Evolutionary conservation across 768 basidiomycete genomes (phyloP).

Genomic region (Calocybe cyanea): DNA sequence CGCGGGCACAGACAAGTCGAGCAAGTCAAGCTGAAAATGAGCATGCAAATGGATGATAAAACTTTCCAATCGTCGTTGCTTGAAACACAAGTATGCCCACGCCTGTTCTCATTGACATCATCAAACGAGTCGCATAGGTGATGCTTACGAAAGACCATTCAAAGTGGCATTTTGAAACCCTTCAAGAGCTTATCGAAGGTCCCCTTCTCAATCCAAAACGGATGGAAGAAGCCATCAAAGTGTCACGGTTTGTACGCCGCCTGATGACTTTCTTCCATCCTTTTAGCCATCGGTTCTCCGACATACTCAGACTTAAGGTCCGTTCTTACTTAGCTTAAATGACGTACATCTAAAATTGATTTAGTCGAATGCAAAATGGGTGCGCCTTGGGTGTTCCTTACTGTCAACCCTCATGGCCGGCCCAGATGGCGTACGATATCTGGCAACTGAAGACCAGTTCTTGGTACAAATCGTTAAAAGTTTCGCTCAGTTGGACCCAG

Average conservation of each 20-base stretch:
- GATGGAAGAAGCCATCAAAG: constrained; percentile 92
- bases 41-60: constrained; percentile 94
- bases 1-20: constrained; percentile 90
- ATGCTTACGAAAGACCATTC: constrained; percentile 83
- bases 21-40: constrained; percentile 83
- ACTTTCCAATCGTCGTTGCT: constrained; percentile 81
- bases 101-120: not conserved
- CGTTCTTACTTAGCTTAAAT: constrained; percentile 6
- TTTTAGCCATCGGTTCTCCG: constrained; percentile 82
- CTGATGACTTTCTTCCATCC: constrained; percentile 95
- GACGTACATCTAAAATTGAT: not conserved
- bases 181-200: constrained; percentile 89
- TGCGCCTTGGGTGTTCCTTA: constrained; percentile 77
- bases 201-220: constrained; percentile 88
- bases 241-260: constrained; percentile 82
- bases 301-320: constrained; percentile 68
- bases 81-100: constrained; percentile 70
- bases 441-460: constrained; percentile 80
- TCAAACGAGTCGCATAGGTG: constrained; percentile 44
- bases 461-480: constrained; percentile 79
- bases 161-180: constrained; percentile 89
- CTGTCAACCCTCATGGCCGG: constrained; percentile 80
- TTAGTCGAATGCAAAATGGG: constrained; percentile 81
- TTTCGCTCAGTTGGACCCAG: constrained; percentile 91
- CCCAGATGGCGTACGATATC: constrained; percentile 79